These are phyloP conservation scores for Leersia perrieri DNA, from an alignment of 176 grass and related monocot species.

Conservation along the genomic window DNA sequence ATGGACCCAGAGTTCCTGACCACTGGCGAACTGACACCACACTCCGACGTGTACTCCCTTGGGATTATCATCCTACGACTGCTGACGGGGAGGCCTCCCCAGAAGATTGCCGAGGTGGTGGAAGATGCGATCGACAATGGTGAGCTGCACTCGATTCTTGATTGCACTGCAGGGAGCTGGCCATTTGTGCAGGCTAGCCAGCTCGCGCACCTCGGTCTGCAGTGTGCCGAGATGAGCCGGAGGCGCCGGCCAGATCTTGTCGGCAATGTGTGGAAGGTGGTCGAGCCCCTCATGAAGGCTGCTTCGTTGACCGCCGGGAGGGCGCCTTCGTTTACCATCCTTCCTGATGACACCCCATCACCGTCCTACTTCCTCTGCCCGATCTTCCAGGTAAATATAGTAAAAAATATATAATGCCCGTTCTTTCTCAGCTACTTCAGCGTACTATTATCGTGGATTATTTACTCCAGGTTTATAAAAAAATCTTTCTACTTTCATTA, in stretches of 20 bases:
- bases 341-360: slow-evolving; percentile 4
- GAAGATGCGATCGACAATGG: slow-evolving; percentile 36
- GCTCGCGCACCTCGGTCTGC: slow-evolving; percentile 42
- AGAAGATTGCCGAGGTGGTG: slow-evolving; percentile 32
- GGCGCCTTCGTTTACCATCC: background rate
- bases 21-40: slow-evolving; percentile 41
- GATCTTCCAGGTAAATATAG: slow-evolving; percentile 32
- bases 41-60: slow-evolving; percentile 50
- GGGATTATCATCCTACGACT: slow-evolving; percentile 52
- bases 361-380: slow-evolving; percentile 40
- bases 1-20: slow-evolving; percentile 48
- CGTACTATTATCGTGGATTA: too few species aligned
- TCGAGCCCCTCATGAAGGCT: slow-evolving; percentile 39
- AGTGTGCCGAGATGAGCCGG: slow-evolving; percentile 35
- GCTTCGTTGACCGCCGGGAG: slow-evolving; percentile 15
- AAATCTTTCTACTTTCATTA: too few species aligned
- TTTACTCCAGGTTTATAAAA: too few species aligned
- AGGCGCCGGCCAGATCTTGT: slow-evolving; percentile 42
- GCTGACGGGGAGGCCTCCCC: slow-evolving; percentile 36
- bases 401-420: too few species aligned
- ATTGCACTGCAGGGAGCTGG: slow-evolving; percentile 43
- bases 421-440: too few species aligned
- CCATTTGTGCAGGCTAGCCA: slow-evolving; percentile 44
- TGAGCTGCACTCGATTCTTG: slow-evolving; percentile 32
- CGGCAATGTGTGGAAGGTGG: slow-evolving; percentile 36